Percentiles rank a stretch among this genome's conserved stretches.
phyloP scores from a whole-genome alignment of 139 green algal species.

The Picochlorum costavermella region DNA sequence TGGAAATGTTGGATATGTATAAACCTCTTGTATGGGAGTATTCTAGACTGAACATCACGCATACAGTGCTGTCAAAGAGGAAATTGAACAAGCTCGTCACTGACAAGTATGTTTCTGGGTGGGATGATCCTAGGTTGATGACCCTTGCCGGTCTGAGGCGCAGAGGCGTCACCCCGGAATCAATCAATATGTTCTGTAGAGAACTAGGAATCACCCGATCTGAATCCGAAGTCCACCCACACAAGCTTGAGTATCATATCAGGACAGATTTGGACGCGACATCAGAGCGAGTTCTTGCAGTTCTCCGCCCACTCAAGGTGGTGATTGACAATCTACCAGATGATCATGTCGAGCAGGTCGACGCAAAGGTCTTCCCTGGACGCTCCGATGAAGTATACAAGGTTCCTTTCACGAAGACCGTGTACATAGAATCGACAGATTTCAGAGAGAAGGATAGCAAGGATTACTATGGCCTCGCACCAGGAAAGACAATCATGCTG shows the following conservation, averaged over 20 bases:
- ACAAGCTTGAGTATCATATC: conserved; percentile 86
- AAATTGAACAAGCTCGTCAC: conserved; percentile 91
- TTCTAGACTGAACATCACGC: conserved; percentile 88
- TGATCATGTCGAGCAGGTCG: conserved; percentile 51
- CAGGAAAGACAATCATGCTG: conserved; percentile 88
- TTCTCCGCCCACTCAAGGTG: conserved; percentile 78
- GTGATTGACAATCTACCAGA: conserved; percentile 77
- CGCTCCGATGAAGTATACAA: conserved; percentile 46
- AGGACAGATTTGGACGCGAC: conserved; percentile 48
- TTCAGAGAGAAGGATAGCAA: conserved; percentile 83
- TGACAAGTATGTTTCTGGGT: conserved; percentile 69
- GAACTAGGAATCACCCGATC: conserved; percentile 80
- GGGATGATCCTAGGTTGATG: conserved; percentile 94
- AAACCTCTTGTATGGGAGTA: conserved; percentile 98
- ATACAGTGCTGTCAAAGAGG: conserved; percentile 96
- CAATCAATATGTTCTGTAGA: conserved; percentile 93
- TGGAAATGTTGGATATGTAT: conserved; percentile 77
- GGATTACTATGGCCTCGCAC: conserved; percentile 92
- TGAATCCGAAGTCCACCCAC: conserved; percentile 77
- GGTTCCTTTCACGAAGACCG: conserved; percentile 64
- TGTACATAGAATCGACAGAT: conserved; percentile 94
- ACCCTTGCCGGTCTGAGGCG: conserved; percentile 86
- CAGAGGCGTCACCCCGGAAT: conserved; percentile 67
- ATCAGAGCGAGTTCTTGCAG: conserved; percentile 66
- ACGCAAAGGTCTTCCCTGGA: conserved; percentile 60